A percentile compares a stretch with the other conserved stretches of the same genome.
Conservation (phyloP, 352 stramenopile species). For the Globisporangium abappressorium region DNA sequence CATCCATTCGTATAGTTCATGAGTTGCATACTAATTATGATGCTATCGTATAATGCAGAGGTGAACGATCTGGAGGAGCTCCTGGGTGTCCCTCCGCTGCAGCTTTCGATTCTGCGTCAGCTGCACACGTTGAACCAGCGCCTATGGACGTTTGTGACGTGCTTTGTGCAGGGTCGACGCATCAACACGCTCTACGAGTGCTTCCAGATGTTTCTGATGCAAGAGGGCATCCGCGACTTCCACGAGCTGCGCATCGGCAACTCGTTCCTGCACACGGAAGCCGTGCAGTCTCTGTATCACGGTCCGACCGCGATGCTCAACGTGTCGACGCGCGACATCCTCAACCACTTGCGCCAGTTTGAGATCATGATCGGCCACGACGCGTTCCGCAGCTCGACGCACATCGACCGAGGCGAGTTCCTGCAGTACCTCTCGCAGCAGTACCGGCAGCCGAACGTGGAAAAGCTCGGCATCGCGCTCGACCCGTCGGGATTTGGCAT, state of each 20-base stretch:
- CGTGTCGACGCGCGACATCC: conserved; percentile 68
- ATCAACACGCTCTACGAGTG: conserved; percentile 78
- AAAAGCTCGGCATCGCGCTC: conserved; percentile 65
- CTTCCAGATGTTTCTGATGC: conserved; percentile 54
- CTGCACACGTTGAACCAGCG: conserved; percentile 67
- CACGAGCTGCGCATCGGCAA: conserved; percentile 72
- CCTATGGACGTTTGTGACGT: conserved; percentile 80
- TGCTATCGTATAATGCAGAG: conserved; percentile 21
- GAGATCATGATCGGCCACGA: conserved; percentile 61
- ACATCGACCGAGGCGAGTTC: conserved; percentile 70
- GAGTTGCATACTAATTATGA: neutral
- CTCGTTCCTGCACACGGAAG: conserved; percentile 74
- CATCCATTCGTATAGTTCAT: neutral
- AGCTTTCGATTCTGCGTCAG: conserved; percentile 49
- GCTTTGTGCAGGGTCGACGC: conserved; percentile 66
- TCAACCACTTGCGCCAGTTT: conserved; percentile 63
- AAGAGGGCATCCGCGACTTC: conserved; percentile 67
- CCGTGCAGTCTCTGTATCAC: conserved; percentile 72
- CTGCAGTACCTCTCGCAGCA: conserved; percentile 69
- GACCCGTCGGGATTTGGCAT: conserved; percentile 63
- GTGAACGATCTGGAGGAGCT: conserved; percentile 55
- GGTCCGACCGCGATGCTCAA: conserved; percentile 38
- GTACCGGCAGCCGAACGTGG: conserved; percentile 52
- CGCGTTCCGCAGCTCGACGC: conserved; percentile 51
- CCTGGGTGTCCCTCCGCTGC: conserved; percentile 35